Base-by-base conservation (phyloP, 2,329 filamentous ascomycete species). In the Ceratocystis lukuohia region DNA sequence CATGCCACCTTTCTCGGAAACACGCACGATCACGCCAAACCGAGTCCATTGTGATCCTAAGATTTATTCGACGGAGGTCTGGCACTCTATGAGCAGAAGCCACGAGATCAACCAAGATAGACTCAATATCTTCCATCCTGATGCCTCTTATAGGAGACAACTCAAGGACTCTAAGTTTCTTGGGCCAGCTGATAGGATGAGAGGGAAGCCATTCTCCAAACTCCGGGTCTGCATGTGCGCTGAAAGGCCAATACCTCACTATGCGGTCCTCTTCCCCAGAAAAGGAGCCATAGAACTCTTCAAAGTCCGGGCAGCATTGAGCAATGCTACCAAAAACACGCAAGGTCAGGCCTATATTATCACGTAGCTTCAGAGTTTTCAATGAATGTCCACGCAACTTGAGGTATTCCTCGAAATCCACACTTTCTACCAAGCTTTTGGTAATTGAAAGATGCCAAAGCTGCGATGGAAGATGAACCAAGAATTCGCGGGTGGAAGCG, bases 11-110 rank as follows among this genome's bases (percentile, higher is more conserved):
- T 70, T 88, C 84, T 48, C 92, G 84, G 71, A 96, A 87, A n/a
- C 82, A 81, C 20, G 88, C 88, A 53, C 93, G 84, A 72, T 91
- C 84, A 69, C 91, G 86, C 89, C 91, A 96, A 10, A 88, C 86
- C 59, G 85, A 82, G 71, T 92, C 85, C 61, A 96, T 79, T 74
- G 91, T 93, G 0, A 88, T 86, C 71, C 87, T 89, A 70, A 96
- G 82, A 1, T 83, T 80, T 10, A 96, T 77, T 56, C 81, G 79
- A 7, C 91, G 86, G 28, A 97, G 80, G 67, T 84, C 77, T 0
- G 80, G 83, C 25, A 97, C 74, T 2, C 81, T 75, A 1, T 80
- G 77, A 0, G 91, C 90, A 62, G 83, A 84, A 67, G 91, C 81
- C 25, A 93, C 82, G 1, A 97, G 78, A 17, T 90, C 94, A 50